Base-by-base conservation (phyloP, 768 basidiomycete genomes). In the Cytidiella melzeri region DNA sequence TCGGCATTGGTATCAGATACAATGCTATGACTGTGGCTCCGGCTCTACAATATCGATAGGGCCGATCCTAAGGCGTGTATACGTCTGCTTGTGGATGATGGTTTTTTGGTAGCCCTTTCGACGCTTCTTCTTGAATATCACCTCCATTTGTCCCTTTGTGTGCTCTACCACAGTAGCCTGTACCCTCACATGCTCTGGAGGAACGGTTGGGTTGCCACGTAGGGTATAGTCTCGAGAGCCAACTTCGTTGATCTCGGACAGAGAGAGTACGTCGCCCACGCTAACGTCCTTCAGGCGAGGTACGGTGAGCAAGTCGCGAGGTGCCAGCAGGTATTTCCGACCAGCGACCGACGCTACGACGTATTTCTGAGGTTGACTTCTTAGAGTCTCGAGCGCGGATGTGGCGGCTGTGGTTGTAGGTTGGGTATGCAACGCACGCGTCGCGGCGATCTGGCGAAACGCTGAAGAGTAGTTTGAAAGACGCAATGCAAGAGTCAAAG, bases 71-170 rank as follows among this genome's bases (percentile, higher is more conserved):
- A 99, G 76, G 63, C 93, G 80, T n/a, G 95, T 98, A 72, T 89
- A 98, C 2, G 86, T 87, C 64, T 93, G 92, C 68, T 97, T 98
- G 67, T 92, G 86, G 64, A 81, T 78, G 55, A 97, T 90, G 6
- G 90, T 92, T 70, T 91, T 90, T 69, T 88, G 81, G 71, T 98
- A 98, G 9, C 95, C 93, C 74, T 98, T 97, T 83, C 96, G 84
- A 69, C 93, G 73, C 75, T 98, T 99, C 74, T 94, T 95, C 76
- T 97, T 96, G 70, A 94, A 81, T 47, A 89, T 87, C 59, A 74
- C 77, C 69, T 95, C 88, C 88, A 98, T 87, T 46, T 79, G 77
- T 6, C 92, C 89, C 67, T 94, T 97, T 38, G 96, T 98, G 64
- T 99, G 95, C 68, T 99, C 96, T 41, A 98, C 69, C n/a, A 99